Evolutionary conservation across 2,329 filamentous ascomycete species (phyloP).

Genomic region (Venturia aucupariae): DNA sequence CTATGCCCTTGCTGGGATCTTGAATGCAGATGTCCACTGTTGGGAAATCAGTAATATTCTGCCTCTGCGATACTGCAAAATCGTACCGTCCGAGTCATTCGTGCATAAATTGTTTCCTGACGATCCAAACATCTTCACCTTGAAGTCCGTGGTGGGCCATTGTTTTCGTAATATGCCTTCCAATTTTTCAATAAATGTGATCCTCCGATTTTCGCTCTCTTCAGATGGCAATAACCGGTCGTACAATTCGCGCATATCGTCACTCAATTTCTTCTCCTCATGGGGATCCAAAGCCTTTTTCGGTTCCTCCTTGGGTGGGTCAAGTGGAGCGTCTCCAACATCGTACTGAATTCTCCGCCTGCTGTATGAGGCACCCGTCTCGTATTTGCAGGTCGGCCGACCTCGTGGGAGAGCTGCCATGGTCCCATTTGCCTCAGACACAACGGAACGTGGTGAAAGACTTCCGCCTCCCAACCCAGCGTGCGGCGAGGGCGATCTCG

Average conservation of each 20-base stretch:
- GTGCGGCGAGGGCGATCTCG: slow-evolving; percentile 70
- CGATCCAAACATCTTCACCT: slow-evolving; percentile 92
- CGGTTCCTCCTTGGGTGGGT: slow-evolving; percentile 56
- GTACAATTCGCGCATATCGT: slow-evolving; percentile 80
- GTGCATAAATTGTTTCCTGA: slow-evolving; percentile 93
- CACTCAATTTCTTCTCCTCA: slow-evolving; percentile 50
- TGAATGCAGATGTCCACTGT: slow-evolving; percentile 96
- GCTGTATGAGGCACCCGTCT: slow-evolving; percentile 73
- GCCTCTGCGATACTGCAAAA: slow-evolving; percentile 17
- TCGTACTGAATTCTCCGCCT: slow-evolving; percentile 87
- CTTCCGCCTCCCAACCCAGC: slow-evolving; percentile 50
- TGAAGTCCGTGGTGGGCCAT: slow-evolving; percentile 86
- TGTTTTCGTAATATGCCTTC: slow-evolving; percentile 80
- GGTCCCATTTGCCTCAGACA: slow-evolving; percentile 75
- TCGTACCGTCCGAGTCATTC: slow-evolving; percentile 85
- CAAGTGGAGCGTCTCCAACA: slow-evolving; percentile 69
- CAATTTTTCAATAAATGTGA: slow-evolving; percentile 73
- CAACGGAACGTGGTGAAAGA: slow-evolving; percentile 81
- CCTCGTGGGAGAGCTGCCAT: slow-evolving; percentile 60
- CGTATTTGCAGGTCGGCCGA: slow-evolving; percentile 67
- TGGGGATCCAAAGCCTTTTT: slow-evolving; percentile 42
- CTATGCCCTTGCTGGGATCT: slow-evolving; percentile 76
- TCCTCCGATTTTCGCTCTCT: slow-evolving; percentile 66
- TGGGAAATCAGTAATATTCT: slow-evolving; percentile 19
- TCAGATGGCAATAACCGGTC: slow-evolving; percentile 72